Base-by-base conservation (phyloP, 192 early-diverging fungal species). In the Piromyces finnis region DNA sequence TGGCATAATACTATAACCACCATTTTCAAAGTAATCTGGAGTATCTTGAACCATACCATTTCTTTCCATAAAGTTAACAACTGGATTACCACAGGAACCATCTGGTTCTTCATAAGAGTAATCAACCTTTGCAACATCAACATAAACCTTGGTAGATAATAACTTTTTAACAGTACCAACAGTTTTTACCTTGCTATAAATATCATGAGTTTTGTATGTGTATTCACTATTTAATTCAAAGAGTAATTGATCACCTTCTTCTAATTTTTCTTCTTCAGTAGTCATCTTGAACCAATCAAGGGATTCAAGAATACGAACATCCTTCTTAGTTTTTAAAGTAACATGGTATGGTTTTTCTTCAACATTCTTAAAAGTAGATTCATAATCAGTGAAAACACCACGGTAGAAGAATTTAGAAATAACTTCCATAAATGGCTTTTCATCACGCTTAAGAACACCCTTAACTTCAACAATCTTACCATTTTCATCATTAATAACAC, bases 381-480 rank as follows among this genome's bases (percentile, higher is more conserved):
- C 90, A 86, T 91, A 97, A 84, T 98, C 96, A 41, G 86, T 87
- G 80, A 95, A 98, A 68, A 84, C 84, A 37, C 96, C 96, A 84
- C 96, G 93, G 89, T 95, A 96, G 87, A 98, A 90, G 91, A 98
- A 98, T 80, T 91, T 91, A 78, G 88, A 92, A 41, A 93, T 93
- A 77, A 98, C 92, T 87, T 97, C 95, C 83, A 96, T 88, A 29
- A 96, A 86, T 26, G 93, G 90, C 77, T 85, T 87, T 29, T 17
- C 78, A 26, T 32, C 85, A 78, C 80, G 80, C n/a, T 78, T 81
- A 30, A 96, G 87, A 29, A 90, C 85, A 30, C 93, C 94, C 89
- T 92, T 92, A 86, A 98, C 95, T 83, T 94, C 92, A 78, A 96
- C 92, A 82, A 93, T 88, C 89, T 98, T 98, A 80, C 96, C 96